A percentile compares a stretch with the other conserved stretches of the same genome.
Conservation (phyloP, 257 asterid species). For the Solanum okadae region DNA sequence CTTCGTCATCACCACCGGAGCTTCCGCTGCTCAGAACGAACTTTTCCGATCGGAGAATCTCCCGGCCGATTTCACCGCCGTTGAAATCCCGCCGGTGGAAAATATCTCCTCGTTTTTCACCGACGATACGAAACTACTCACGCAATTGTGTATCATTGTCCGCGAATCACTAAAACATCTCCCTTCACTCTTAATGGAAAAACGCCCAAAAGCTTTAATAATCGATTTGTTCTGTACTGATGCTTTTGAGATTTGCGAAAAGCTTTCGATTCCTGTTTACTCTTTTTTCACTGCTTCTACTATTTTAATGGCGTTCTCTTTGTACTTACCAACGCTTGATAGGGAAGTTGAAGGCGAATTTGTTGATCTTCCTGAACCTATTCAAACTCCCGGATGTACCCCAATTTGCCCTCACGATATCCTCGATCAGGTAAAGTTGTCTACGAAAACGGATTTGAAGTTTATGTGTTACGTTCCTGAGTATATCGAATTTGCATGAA, state of each 20-base stretch:
- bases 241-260: slow-evolving; percentile 24
- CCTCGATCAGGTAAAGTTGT: slow-evolving; percentile 6
- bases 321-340: slow-evolving; percentile 30
- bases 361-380: slow-evolving; percentile 16
- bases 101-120: slow-evolving; percentile 10
- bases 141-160: slow-evolving; percentile 6
- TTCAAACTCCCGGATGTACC: slow-evolving; percentile 27
- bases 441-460: background rate
- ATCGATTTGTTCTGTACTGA: slow-evolving; percentile 29
- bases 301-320: slow-evolving; percentile 8
- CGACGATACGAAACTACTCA: slow-evolving; percentile 11
- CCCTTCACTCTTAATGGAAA: background rate
- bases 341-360: slow-evolving; percentile 24
- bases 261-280: slow-evolving; percentile 25
- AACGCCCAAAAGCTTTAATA: slow-evolving; percentile 10
- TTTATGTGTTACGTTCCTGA: background rate
- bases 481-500: too few relatives aligned
- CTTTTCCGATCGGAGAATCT: slow-evolving; percentile 7
- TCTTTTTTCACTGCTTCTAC: slow-evolving; percentile 28
- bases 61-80: slow-evolving; percentile 4
- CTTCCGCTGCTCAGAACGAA: slow-evolving; percentile 29
- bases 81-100: slow-evolving; percentile 28
- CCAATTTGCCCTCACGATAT: slow-evolving; percentile 10
- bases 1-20: slow-evolving; percentile 23
- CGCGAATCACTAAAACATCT: slow-evolving; percentile 24